Percentiles rank a stretch among this genome's conserved stretches.
Conservation (phyloP, 257 asterid genomes). For the Gentiana straminea region DNA sequence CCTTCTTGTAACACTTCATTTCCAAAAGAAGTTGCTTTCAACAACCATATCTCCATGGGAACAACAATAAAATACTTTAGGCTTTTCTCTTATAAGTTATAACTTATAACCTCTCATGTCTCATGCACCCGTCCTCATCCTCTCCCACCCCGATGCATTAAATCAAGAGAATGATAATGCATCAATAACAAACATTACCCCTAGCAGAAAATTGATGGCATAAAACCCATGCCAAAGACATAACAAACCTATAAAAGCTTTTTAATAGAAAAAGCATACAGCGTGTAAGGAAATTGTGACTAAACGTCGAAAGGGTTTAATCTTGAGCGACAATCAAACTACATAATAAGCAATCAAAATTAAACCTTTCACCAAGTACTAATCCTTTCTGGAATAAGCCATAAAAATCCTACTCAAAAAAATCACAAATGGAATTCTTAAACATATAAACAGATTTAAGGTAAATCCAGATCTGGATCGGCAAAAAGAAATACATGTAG, state of each 20-base stretch:
- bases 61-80: neutral
- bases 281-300: no score
- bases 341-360: neutral
- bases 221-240: neutral
- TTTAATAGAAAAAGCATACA: no score
- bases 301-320: no score
- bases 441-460: neutral
- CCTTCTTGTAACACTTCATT: no score
- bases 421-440: no score
- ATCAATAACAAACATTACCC: neutral
- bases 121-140: neutral
- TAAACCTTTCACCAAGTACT: no score
- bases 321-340: neutral
- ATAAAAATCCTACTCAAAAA: neutral
- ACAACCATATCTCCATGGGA: neutral
- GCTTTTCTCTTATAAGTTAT: neutral
- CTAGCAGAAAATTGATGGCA: neutral
- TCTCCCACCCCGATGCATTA: neutral
- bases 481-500: no score
- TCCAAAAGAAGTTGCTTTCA: no score
- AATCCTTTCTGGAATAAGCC: no score
- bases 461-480: neutral
- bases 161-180: no score
- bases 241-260: neutral
- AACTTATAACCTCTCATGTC: no score